Base-by-base conservation (phyloP, 1,139 yeast genomes). In the Sugiyamaella novakii region DNA sequence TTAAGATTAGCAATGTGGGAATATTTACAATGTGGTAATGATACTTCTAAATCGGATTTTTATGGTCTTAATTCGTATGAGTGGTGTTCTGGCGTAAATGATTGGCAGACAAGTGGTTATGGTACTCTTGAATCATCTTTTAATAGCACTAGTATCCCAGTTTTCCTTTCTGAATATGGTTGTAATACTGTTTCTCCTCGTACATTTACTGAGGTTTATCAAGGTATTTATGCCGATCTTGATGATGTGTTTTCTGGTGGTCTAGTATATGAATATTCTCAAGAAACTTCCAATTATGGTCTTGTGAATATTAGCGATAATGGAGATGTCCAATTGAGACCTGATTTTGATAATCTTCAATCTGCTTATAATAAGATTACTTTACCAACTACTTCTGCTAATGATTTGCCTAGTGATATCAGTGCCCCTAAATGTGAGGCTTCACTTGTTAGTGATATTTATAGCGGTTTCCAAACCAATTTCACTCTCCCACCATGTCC, bases 11-110 rank as follows among this genome's bases (percentile, higher is more conserved):
- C 88, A 31, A 80, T 92, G 55, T 86, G 88, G 67, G 84, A 83
- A 61, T 91, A 87, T 67, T 77, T 91, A 60, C 83, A 88, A 54
- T 91, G 97, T 70, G 79, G 80, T 19, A 69, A 68, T 28, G 74
- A 75, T 27, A 85, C 81, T 30, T 82, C 92, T 43, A 75, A 74
- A 37, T 81, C 95, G 14, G 97, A 89, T 65, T 89, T 89, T 71
- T 87, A 87, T 63, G 97, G 96, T 47, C 79, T 91, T 62, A 89
- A 91, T 74, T 85, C 92, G 59, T 89, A 89, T 69, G 88, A 85
- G 67, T 73, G 97, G 97, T 89, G 97, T 69, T 42, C 73, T 83
- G 60, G 84, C 84, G 58, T 65, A 76, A 12, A 77, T 19, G 76
- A 79, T 36, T 87, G 84, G 79, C 61, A 71, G 49, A 64, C 80